Base-by-base conservation (phyloP, 192 early-diverging fungal species). In the Linnemannia zychae region DNA sequence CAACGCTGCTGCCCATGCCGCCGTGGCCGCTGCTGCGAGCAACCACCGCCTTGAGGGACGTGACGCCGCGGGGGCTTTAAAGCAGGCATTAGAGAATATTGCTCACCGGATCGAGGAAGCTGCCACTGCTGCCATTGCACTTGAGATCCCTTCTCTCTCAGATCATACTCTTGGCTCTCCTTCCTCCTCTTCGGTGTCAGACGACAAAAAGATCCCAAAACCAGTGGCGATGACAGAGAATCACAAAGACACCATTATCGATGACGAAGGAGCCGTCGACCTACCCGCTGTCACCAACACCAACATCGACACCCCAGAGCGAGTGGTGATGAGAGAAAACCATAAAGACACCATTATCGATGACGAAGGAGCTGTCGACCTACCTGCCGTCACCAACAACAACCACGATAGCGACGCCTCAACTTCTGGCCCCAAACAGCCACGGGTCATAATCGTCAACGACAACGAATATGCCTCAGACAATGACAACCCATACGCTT, bases 241-340 rank as follows among this genome's bases (percentile, higher is more conserved):
- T 4, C 57, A 63, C 28, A 7, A 63, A 63, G 57, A 63, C 57
- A 3, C 57, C 9, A 63, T 63, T 3, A 15, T 63, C 24, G 57
- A 63, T 15, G 57, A 63, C 67, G 67, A 69, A 44, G 67, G 38
- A 24, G 67, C 67, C 7, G 37, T 69, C n/a, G 67, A 36, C n/a
- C 36, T 40, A 9, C 36, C 37, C n/a, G 37, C 37, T 9, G 3
- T 69, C 7, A 24, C 67, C 22, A 36, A 69, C 67, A 36, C 17
- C 67, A 0, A 69, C 16, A 11, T 18, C 71, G 16, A 72, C 71
- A 15, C n/a, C n/a, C n/a, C n/a, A n/a, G n/a, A n/a, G n/a, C n/a
- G n/a, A n/a, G n/a, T n/a, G n/a, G n/a, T n/a, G n/a, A n/a, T n/a
- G n/a, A n/a, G n/a, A n/a, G n/a, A 63, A 13, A 63, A 63, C 13